These are phyloP conservation scores for Apodospora peruviana DNA, from an alignment of 495 filamentous ascomycete species.

Conservation along the genomic window DNA sequence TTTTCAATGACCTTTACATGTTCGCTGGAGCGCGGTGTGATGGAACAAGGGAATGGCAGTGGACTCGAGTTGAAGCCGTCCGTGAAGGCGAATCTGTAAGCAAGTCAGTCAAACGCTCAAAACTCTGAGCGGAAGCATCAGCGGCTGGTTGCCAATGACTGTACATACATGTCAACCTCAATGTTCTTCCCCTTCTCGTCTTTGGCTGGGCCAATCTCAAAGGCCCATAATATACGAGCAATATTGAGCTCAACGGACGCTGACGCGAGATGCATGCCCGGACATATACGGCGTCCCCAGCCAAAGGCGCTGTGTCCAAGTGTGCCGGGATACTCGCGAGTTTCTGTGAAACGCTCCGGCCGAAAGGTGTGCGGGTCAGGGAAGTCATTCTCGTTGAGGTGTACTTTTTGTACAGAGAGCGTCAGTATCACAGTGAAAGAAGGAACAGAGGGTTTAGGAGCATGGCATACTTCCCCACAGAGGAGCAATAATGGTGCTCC, in stretches of 20 bases:
- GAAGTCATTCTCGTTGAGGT: slow-evolving; percentile 54
- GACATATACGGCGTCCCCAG: slow-evolving; percentile 54
- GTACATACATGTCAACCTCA: slow-evolving; percentile 43
- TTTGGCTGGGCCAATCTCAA: slow-evolving; percentile 39
- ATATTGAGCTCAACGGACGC: slow-evolving; percentile 47
- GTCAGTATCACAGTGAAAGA: slow-evolving; percentile 7
- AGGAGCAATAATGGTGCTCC: slow-evolving; percentile 47
- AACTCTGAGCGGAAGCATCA: neutral
- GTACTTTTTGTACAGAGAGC: slow-evolving; percentile 27
- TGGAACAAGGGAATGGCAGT: slow-evolving; percentile 41
- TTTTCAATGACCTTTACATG: slow-evolving; percentile 25
- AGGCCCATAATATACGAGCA: slow-evolving; percentile 49
- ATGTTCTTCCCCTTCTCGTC: slow-evolving; percentile 42
- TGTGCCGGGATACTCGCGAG: slow-evolving; percentile 44
- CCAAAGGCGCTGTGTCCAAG: slow-evolving; percentile 53
- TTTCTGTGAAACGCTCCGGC: slow-evolving; percentile 36
- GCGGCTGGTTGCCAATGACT: neutral
- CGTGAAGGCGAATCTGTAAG: slow-evolving; percentile 40
- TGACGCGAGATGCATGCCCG: slow-evolving; percentile 47
- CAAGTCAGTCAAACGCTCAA: neutral
- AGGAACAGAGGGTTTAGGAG: slow-evolving; percentile 1
- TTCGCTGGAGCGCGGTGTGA: slow-evolving; percentile 29
- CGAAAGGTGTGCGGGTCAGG: slow-evolving; percentile 48
- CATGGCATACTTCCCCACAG: slow-evolving; percentile 31
- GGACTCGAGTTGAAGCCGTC: slow-evolving; percentile 49